These are phyloP conservation scores for Penicillium cinerascens DNA, from an alignment of 495 filamentous ascomycete species.

Conservation along the genomic window DNA sequence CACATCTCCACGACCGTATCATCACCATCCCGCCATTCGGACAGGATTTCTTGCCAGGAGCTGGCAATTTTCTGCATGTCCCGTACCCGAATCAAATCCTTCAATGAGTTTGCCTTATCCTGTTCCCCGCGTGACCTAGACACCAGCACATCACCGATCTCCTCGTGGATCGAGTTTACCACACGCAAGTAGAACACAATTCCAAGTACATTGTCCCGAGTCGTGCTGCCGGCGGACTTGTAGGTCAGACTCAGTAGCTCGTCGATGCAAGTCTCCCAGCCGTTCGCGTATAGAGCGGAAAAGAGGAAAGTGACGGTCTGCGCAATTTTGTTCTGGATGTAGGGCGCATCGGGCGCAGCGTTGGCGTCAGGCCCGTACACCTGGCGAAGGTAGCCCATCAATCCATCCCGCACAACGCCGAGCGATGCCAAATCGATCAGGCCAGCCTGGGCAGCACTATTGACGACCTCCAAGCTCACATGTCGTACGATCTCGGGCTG, in stretches of 20 bases:
- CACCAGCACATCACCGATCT: slow-evolving; percentile 91
- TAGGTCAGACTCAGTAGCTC: slow-evolving; percentile 72
- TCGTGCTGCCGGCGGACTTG: slow-evolving; percentile 43
- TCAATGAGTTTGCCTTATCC: slow-evolving; percentile 76
- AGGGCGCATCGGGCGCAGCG: slow-evolving; percentile 57
- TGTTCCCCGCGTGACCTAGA: slow-evolving; percentile 68
- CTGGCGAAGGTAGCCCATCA: slow-evolving; percentile 72
- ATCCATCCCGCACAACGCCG: slow-evolving; percentile 64
- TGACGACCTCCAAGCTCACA: slow-evolving; percentile 85
- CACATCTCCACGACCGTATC: slow-evolving; percentile 77
- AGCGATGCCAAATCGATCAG: slow-evolving; percentile 65
- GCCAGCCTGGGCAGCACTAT: slow-evolving; percentile 78
- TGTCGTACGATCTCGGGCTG: slow-evolving; percentile 80
- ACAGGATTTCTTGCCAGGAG: slow-evolving; percentile 89
- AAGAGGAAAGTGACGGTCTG: slow-evolving; percentile 94
- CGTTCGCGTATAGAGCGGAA: slow-evolving; percentile 72
- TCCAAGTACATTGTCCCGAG: slow-evolving; percentile 65
- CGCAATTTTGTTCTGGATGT: slow-evolving; percentile 94
- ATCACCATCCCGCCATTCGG: slow-evolving; percentile 71
- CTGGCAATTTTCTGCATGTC: slow-evolving; percentile 81
- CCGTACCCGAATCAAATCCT: slow-evolving; percentile 78
- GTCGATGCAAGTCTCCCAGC: slow-evolving; percentile 85
- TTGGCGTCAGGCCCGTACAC: slow-evolving; percentile 61
- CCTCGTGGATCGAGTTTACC: slow-evolving; percentile 85
- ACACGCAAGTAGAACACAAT: slow-evolving; percentile 86